Percentiles rank a stretch among this genome's conserved stretches.
Evolutionary conservation across 2,329 filamentous ascomycete genomes (phyloP).

Genomic region (Ampelomyces quisqualis): DNA sequence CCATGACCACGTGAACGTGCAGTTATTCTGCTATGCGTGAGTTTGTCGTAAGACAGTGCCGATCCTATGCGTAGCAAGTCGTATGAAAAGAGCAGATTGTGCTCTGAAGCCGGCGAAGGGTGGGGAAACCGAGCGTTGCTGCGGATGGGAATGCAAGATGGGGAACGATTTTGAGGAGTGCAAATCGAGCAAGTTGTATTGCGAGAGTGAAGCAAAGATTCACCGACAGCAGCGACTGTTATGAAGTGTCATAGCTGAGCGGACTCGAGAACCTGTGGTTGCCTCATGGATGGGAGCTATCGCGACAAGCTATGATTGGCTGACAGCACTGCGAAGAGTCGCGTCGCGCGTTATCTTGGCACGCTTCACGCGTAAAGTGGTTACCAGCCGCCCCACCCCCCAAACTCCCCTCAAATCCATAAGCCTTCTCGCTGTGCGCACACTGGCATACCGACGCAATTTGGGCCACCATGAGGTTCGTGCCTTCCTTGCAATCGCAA

Average conservation of each 20-base stretch:
- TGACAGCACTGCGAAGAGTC: background rate
- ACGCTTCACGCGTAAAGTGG: background rate
- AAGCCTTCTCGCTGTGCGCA: background rate
- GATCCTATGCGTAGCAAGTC: too few species aligned
- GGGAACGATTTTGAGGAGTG: too few species aligned
- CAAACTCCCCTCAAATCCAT: conserved; percentile 2
- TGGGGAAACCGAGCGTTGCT: too few species aligned
- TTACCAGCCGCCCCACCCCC: conserved; percentile 3
- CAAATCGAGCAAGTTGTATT: too few species aligned
- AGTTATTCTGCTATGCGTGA: background rate
- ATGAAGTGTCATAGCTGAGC: too few species aligned
- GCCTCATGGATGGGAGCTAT: background rate
- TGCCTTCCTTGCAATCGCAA: background rate
- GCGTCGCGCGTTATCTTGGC: background rate
- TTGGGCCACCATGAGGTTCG: conserved; percentile 27
- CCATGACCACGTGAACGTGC: conserved; percentile 18
- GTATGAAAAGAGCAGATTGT: too few species aligned
- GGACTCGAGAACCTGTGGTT: too few species aligned
- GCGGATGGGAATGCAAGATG: too few species aligned
- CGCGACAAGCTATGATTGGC: background rate
- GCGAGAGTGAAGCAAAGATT: too few species aligned
- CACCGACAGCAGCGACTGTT: too few species aligned
- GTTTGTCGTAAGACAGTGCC: too few species aligned
- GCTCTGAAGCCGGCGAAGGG: too few species aligned
- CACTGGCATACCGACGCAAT: background rate